Base-by-base conservation (phyloP, 768 basidiomycete genomes). In the Boletus reticuloceps region DNA sequence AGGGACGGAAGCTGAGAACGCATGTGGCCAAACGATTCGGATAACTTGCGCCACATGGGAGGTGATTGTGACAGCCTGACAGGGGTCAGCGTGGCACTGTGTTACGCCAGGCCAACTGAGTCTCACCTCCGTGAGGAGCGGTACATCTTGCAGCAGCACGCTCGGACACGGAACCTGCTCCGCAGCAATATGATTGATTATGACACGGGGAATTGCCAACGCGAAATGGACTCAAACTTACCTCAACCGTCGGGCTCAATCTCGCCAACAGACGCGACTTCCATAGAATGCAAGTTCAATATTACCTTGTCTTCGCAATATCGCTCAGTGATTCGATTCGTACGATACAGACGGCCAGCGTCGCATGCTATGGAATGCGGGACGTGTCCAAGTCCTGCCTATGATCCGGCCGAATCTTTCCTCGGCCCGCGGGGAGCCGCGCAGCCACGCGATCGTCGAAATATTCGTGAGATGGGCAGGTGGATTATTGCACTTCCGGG, bases 341-440 rank as follows among this genome's bases (percentile, higher is more conserved):
- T 40, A 31, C 17, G 49, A 39, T 41, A 10, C 37, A 27, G 10
- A 14, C 16, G n/a, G 34, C 39, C 19, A 42, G 51, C 42, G 40
- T 52, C 16, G 27, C 36, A 34, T 41, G 25, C 38, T 29, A 45
- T 66, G 56, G 43, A 42, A 16, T 17, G n/a, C 27, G 42, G 50
- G 36, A 46, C 45, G 50, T 41, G 42, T 25, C 6, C 9, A 51
- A 49, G 44, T 10, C 16, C 9, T 50, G 27, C 9, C 3, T 31
- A 59, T 63, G 66, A 59, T 67, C 66, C 66, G 66, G 54, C 64
- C 66, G 61, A 32, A n/a, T 38, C 13, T 29, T 19, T 29, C 41
- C 38, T 44, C 25, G 47, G 47, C 36, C 31, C 25, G 20, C 19
- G 19, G 44, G 7, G 27, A 27, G 27, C 27, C 27, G 27, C 1